phyloP scores from a whole-genome alignment of 2,329 filamentous ascomycete genomes.

The Pseudodiploospora longispora region DNA sequence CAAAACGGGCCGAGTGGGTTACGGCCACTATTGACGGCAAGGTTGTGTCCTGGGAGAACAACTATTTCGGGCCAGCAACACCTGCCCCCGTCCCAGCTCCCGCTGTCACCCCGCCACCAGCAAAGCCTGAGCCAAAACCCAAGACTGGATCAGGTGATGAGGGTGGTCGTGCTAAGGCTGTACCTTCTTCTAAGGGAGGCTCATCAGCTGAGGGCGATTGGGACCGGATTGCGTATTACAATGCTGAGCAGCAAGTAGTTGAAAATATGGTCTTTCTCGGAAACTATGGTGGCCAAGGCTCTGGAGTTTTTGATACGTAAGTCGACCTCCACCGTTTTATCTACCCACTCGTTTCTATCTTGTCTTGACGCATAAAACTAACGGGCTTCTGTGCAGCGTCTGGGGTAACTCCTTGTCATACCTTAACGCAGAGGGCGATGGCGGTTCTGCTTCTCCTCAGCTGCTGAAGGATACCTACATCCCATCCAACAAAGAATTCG shows the following conservation, averaged over 20 bases:
- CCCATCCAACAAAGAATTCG: conserved; percentile 36
- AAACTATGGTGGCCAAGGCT: conserved; percentile 37
- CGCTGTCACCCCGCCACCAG: conserved; percentile 9
- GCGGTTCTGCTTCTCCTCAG: conserved; percentile 29
- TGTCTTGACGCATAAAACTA: background rate
- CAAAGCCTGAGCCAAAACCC: conserved; percentile 3
- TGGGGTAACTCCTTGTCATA: conserved; percentile 41
- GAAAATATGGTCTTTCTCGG: conserved; percentile 41
- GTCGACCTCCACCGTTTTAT: conserved; percentile 11
- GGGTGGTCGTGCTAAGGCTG: conserved; percentile 1
- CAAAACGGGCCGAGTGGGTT: conserved; percentile 45
- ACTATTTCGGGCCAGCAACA: conserved; percentile 35
- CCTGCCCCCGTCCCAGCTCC: conserved; percentile 11
- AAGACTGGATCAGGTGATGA: conserved; percentile 1
- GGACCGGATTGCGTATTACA: conserved; percentile 37
- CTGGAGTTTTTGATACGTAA: conserved; percentile 36
- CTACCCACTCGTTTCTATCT: background rate
- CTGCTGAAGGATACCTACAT: conserved; percentile 31
- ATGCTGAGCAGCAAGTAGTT: conserved; percentile 27
- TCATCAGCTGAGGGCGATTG: conserved; percentile 22
- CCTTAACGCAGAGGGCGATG: conserved; percentile 32
- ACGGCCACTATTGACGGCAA: conserved; percentile 51
- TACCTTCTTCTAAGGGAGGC: conserved; percentile 4
- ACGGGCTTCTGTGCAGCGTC: conserved; percentile 17
- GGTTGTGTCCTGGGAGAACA: conserved; percentile 50